These are phyloP conservation scores for Avicennia marina DNA, from an alignment of 257 asterid species.

Conservation along the genomic window DNA sequence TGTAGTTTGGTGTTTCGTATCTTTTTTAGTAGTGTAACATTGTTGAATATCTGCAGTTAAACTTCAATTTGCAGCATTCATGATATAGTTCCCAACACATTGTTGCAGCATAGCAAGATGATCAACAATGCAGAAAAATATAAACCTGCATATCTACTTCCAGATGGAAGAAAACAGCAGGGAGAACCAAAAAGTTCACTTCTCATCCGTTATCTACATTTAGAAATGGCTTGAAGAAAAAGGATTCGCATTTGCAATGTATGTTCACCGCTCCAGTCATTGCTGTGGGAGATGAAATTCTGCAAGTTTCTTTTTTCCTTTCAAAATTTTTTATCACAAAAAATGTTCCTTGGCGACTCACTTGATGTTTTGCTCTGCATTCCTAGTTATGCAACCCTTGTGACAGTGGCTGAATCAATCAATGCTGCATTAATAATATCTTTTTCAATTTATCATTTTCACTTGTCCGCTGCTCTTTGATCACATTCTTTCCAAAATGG, in stretches of 20 bases:
- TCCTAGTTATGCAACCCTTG: no score
- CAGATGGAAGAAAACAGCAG: slow-evolving; percentile 94
- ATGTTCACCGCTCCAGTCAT: slow-evolving; percentile 61
- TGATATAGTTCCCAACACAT: slow-evolving; percentile 78
- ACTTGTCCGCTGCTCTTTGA: no score
- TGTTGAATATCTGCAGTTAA: slow-evolving; percentile 48
- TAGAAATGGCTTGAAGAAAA: slow-evolving; percentile 51
- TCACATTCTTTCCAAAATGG: no score
- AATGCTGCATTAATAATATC: no score
- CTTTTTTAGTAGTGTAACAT: background rate
- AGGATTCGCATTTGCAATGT: slow-evolving; percentile 31
- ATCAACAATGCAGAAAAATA: slow-evolving; percentile 41
- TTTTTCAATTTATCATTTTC: no score
- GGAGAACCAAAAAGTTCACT: slow-evolving; percentile 62
- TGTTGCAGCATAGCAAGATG: slow-evolving; percentile 42
- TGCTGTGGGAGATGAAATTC: slow-evolving; percentile 86
- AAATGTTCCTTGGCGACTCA: no score
- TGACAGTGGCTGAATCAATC: no score
- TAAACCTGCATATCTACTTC: slow-evolving; percentile 78
- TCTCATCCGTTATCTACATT: slow-evolving; percentile 34
- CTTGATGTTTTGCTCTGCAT: no score
- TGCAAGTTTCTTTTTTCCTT: slow-evolving; percentile 72
- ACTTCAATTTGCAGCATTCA: slow-evolving; percentile 97
- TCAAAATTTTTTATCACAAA: no score
- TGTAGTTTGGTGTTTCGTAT: background rate